A percentile compares a stretch with the other conserved stretches of the same genome.
Conservation (phyloP, 768 basidiomycete genomes). For the Vararia minispora region DNA sequence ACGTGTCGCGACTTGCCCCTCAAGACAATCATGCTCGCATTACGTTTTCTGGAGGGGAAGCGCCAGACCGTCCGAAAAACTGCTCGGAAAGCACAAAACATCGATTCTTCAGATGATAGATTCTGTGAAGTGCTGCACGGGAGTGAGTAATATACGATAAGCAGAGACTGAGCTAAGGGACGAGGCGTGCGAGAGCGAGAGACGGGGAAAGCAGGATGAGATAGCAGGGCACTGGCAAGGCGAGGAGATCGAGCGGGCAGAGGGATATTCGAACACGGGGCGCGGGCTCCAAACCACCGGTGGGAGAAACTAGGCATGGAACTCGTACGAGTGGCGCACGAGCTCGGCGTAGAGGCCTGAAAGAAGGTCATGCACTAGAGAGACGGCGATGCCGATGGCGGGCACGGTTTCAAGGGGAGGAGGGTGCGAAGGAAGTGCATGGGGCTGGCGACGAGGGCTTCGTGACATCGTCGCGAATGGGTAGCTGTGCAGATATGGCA, state of each 20-base stretch:
- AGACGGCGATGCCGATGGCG: slow-evolving; percentile 88
- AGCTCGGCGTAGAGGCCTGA: slow-evolving; percentile 81
- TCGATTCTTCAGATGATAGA: too few relatives aligned
- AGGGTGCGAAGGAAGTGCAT: slow-evolving; percentile 93
- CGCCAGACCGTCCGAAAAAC: too few relatives aligned
- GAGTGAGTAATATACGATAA: too few relatives aligned
- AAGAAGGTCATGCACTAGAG: slow-evolving; percentile 86
- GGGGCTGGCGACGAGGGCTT: slow-evolving; percentile 71
- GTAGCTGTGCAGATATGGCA: slow-evolving; percentile 91
- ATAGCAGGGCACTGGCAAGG: background rate
- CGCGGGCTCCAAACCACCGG: background rate
- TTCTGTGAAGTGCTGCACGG: too few relatives aligned
- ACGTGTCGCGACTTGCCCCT: too few relatives aligned
- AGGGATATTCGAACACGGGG: too few relatives aligned
- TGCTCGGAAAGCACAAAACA: too few relatives aligned
- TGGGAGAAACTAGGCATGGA: slow-evolving; percentile 13
- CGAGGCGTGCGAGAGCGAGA: background rate
- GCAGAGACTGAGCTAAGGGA: too few relatives aligned
- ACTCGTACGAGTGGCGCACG: slow-evolving; percentile 76
- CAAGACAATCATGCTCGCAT: too few relatives aligned
- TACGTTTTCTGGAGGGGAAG: too few relatives aligned
- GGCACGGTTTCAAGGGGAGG: slow-evolving; percentile 76
- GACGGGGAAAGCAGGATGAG: background rate
- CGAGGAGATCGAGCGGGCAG: too few relatives aligned
- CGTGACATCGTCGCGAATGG: slow-evolving; percentile 89